Conservation (phyloP, 345 rosid species). For the Lepidium africanum region DNA sequence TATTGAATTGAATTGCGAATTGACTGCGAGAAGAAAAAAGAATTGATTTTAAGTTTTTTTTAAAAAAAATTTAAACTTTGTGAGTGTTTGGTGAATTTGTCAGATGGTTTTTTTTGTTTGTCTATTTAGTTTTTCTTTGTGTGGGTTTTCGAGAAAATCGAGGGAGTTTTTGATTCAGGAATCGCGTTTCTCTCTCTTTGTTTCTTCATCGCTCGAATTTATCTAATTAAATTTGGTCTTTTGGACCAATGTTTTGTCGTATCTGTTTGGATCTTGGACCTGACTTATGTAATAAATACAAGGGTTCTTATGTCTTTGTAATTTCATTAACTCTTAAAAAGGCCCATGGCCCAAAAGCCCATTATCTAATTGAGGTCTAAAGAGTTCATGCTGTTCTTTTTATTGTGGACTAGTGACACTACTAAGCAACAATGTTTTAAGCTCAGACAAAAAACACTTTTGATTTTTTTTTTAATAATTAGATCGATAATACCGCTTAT, state of each 20-base stretch:
- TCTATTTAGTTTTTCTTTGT: not conserved
- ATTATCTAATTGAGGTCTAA: not conserved
- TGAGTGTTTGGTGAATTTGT: constrained; percentile 33
- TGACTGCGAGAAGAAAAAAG: not conserved
- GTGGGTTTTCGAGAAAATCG: constrained; percentile 24
- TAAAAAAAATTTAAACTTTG: constrained; percentile 8
- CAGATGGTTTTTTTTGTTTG: constrained; percentile 33
- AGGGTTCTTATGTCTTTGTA: not conserved
- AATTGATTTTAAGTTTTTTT: not conserved
- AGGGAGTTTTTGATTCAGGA: constrained; percentile 28
- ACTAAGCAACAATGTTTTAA: too few species aligned
- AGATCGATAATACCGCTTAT: too few species aligned
- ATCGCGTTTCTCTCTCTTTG: constrained; percentile 20
- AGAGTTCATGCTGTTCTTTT: too few species aligned
- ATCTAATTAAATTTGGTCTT: not conserved
- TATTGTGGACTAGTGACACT: too few species aligned
- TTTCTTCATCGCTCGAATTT: constrained; percentile 3
- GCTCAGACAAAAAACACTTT: too few species aligned
- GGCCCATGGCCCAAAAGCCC: not conserved
- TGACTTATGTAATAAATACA: not conserved
- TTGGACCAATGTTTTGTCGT: constrained; percentile 19
- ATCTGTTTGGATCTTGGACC: constrained; percentile 10
- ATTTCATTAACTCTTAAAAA: not conserved
- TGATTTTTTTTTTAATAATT: not conserved
- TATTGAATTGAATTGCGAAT: not conserved